A percentile compares a stretch with the other conserved stretches of the same genome.
Evolutionary conservation across 164 flowering plant genomes (phyloP).

Genomic region (Stephania yunnanensis): DNA sequence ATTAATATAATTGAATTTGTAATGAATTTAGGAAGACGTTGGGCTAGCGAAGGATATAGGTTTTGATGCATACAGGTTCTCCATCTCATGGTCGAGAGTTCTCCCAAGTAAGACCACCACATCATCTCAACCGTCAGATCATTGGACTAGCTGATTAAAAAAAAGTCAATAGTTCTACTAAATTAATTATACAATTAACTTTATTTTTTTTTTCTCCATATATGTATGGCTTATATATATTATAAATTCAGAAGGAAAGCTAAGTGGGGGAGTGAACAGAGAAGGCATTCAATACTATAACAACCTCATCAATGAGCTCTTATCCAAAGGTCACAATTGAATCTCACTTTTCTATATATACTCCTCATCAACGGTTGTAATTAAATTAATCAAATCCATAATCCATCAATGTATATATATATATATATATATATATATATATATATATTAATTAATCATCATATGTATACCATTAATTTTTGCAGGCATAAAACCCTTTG

Average conservation of each 20-base stretch:
- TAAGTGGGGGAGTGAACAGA: slow-evolving; percentile 25
- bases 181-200: no score
- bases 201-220: no score
- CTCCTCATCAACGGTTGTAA: not conserved
- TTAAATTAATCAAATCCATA: no score
- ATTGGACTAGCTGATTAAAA: not conserved
- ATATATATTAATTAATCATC: not conserved
- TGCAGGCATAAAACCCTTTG: slow-evolving; percentile 20
- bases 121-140: not conserved
- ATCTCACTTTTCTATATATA: not conserved
- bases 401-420: not conserved
- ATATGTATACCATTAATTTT: not conserved
- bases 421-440: not conserved
- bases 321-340: slow-evolving; percentile 16
- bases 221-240: no score
- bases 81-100: slow-evolving; percentile 74
- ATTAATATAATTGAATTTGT: no score
- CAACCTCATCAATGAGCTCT: slow-evolving; percentile 32
- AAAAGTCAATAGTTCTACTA: not conserved
- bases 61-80: slow-evolving; percentile 60
- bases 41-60: slow-evolving; percentile 42
- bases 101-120: slow-evolving; percentile 40
- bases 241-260: slow-evolving; percentile 19
- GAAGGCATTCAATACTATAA: slow-evolving; percentile 33
- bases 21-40: slow-evolving; percentile 52